A percentile compares a stretch with the other conserved stretches of the same genome.
phyloP scores from a whole-genome alignment of 2,329 filamentous ascomycete genomes.

The Metarhizium brunneum region DNA sequence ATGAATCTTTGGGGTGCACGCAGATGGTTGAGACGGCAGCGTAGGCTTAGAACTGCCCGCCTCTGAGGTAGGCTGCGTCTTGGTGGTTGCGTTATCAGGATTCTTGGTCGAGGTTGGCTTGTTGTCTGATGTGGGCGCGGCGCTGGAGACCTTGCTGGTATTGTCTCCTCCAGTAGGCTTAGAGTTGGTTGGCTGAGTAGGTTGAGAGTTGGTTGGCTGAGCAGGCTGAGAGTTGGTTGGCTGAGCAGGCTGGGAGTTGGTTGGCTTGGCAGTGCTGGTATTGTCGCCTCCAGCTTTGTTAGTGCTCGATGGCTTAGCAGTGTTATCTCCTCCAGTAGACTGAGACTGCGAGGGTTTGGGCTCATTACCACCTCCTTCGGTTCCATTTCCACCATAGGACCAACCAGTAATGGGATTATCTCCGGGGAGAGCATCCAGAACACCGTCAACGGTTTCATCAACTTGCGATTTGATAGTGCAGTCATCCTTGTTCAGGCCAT shows the following conservation, averaged over 20 bases:
- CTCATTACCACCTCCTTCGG: slow-evolving; percentile 7
- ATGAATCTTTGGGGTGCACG: slow-evolving; percentile 19
- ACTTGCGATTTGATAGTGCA: slow-evolving; percentile 43
- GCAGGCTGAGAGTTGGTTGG: not conserved
- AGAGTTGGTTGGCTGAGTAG: not conserved
- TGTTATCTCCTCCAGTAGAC: not conserved
- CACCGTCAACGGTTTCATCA: slow-evolving; percentile 34
- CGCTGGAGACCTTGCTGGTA: not conserved
- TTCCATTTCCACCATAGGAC: slow-evolving; percentile 25
- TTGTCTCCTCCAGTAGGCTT: not conserved
- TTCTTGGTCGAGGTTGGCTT: not conserved
- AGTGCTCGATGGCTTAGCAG: slow-evolving; percentile 2
- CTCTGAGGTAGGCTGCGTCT: slow-evolving; percentile 8
- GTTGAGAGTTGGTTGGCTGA: not conserved
- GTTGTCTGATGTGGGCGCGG: not conserved
- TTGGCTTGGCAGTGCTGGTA: not conserved
- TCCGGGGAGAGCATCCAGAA: slow-evolving; percentile 42
- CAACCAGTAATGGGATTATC: slow-evolving; percentile 46
- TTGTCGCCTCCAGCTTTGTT: not conserved
- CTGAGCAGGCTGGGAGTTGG: not conserved
- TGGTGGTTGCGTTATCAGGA: not conserved
- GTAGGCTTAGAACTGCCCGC: slow-evolving; percentile 8
- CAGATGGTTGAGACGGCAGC: slow-evolving; percentile 10
- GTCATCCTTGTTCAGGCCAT: slow-evolving; percentile 39
- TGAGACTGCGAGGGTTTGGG: not conserved